Conservation (phyloP, 495 filamentous ascomycete species). For the Cairneyella variabilis region DNA sequence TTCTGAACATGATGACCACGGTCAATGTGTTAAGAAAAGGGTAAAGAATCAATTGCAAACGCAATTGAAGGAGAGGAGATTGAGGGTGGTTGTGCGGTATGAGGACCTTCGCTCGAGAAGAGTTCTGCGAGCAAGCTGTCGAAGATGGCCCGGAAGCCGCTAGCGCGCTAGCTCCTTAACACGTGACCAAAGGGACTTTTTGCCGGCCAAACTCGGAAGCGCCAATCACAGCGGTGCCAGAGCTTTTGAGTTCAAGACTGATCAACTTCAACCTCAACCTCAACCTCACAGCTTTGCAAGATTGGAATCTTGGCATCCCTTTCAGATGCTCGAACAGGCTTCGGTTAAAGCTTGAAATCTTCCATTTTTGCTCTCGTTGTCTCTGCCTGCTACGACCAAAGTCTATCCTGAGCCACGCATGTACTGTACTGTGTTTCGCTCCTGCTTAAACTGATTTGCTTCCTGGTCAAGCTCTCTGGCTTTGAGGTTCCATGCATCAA, state of each 20-base stretch:
- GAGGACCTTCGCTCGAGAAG: constrained; percentile 12
- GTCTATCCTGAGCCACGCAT: too few species aligned
- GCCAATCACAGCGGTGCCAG: not conserved
- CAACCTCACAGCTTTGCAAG: too few species aligned
- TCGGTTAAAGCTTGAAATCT: too few species aligned
- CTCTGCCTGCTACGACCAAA: too few species aligned
- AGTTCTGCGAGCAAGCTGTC: constrained; percentile 3
- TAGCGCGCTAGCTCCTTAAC: not conserved
- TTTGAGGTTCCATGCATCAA: too few species aligned
- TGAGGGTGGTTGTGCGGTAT: constrained; percentile 18
- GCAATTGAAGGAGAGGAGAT: constrained; percentile 30
- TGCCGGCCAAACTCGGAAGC: not conserved
- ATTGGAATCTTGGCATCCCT: too few species aligned
- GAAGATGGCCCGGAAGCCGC: not conserved
- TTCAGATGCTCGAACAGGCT: too few species aligned
- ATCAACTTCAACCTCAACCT: not conserved
- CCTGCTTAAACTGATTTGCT: too few species aligned
- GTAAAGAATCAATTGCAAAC: constrained; percentile 27
- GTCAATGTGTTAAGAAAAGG: constrained; percentile 24
- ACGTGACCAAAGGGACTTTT: not conserved
- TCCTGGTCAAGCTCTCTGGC: too few species aligned
- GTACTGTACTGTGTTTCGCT: too few species aligned
- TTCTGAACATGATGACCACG: constrained; percentile 80
- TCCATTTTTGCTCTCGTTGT: too few species aligned
- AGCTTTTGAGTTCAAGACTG: not conserved